Percentiles rank a stretch among this genome's conserved stretches.
Conservation (phyloP, 257 asterid genomes). For the Scutellaria baicalensis region DNA sequence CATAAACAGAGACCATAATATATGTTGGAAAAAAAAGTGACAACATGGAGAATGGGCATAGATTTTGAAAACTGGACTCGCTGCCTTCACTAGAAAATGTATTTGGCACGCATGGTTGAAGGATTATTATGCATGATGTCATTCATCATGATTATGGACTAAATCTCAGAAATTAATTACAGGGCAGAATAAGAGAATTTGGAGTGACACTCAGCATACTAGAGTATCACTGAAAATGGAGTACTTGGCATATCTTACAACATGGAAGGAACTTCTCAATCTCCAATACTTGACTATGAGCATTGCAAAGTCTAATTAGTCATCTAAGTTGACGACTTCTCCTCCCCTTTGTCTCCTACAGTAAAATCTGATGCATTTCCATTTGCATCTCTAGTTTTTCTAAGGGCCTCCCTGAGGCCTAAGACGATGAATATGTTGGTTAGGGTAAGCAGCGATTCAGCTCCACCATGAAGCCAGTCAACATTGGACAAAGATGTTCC, state of each 20-base stretch:
- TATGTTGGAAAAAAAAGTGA: not conserved
- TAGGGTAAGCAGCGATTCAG: slow-evolving; percentile 85
- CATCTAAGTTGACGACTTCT: slow-evolving; percentile 40
- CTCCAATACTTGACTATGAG: not conserved
- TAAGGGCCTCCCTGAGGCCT: slow-evolving; percentile 72
- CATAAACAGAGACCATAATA: not conserved
- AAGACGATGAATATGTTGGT: slow-evolving; percentile 87
- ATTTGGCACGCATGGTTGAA: not conserved
- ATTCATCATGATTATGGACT: not conserved
- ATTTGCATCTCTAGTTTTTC: slow-evolving; percentile 33
- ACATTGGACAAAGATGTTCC: slow-evolving; percentile 92
- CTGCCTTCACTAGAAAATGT: not conserved
- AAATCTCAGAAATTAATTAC: slow-evolving; percentile 10
- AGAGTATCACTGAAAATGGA: not conserved
- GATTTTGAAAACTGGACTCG: not conserved
- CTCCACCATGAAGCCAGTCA: slow-evolving; percentile 98
- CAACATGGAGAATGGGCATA: slow-evolving; percentile 1
- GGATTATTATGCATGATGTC: not conserved
- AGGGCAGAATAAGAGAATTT: not conserved
- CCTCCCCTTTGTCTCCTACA: slow-evolving; percentile 34
- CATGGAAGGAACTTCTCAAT: not conserved
- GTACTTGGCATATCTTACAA: not conserved
- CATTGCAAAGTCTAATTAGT: slow-evolving; percentile 9
- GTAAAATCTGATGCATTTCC: slow-evolving; percentile 25
- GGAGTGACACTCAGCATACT: slow-evolving; percentile 1